These are phyloP conservation scores for Hirsutella rhossiliensis DNA, from an alignment of 2,329 filamentous ascomycete genomes.

Conservation along the genomic window DNA sequence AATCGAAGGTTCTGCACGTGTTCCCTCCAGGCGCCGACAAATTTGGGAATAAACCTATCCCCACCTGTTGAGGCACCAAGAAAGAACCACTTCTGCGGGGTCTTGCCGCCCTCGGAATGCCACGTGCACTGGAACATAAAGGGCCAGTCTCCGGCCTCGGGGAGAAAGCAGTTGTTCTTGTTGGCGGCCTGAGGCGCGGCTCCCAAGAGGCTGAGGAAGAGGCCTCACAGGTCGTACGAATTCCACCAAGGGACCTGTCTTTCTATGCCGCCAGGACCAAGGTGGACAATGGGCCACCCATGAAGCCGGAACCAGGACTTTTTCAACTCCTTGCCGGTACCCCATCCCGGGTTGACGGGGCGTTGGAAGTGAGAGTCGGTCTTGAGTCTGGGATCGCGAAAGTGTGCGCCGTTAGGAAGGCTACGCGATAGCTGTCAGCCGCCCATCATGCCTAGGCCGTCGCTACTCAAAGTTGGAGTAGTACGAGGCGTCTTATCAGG, in stretches of 20 bases:
- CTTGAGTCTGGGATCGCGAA: not conserved
- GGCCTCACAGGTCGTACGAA: conserved; percentile 3
- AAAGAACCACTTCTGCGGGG: not conserved
- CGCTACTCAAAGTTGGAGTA: too few relatives aligned
- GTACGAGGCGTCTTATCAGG: too few relatives aligned
- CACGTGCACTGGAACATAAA: conserved; percentile 4
- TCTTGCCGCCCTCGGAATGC: not conserved
- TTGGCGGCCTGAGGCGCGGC: conserved; percentile 1
- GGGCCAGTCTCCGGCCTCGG: conserved; percentile 2
- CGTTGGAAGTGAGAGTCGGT: conserved; percentile 1
- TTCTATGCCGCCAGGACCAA: not conserved
- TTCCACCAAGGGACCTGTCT: not conserved
- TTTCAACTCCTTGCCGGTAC: not conserved
- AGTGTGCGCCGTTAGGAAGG: not conserved
- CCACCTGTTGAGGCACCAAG: conserved; percentile 2
- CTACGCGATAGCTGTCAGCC: not conserved
- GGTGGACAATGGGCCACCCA: not conserved
- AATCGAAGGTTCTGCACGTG: not conserved
- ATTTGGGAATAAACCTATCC: not conserved
- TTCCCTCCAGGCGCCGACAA: not conserved
- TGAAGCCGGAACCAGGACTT: not conserved
- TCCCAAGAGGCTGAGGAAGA: conserved; percentile 3
- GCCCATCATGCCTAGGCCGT: too few relatives aligned
- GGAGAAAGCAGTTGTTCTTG: conserved; percentile 3
- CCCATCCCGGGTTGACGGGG: not conserved